Percentiles rank a stretch among this genome's conserved stretches.
phyloP scores from a whole-genome alignment of 192 early-diverging fungal genomes.

The Coemansia sp. region DNA sequence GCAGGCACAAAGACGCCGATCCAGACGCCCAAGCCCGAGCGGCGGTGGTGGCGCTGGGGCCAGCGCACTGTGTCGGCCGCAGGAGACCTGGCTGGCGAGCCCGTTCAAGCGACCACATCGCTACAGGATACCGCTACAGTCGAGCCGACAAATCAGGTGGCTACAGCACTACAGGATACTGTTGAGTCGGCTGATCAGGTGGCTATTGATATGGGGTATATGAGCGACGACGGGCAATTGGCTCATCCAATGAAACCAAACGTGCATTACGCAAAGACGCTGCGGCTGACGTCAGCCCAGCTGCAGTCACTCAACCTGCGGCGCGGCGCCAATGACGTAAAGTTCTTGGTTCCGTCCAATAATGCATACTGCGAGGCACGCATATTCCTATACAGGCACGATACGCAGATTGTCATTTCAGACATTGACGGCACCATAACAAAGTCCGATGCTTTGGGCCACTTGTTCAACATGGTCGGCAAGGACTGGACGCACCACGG shows the following conservation, averaged over 20 bases:
- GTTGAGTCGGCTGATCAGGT: neutral
- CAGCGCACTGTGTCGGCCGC: conserved; percentile 16
- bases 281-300: conserved; percentile 91
- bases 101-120: neutral
- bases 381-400: conserved; percentile 83
- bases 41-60: conserved; percentile 48
- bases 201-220: conserved; percentile 17
- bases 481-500: conserved; percentile 98
- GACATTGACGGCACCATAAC: conserved; percentile 99
- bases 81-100: neutral
- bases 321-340: conserved; percentile 85
- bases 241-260: conserved; percentile 18
- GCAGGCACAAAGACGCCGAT: neutral
- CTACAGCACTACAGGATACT: neutral
- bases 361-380: conserved; percentile 74
- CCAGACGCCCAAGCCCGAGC: conserved; percentile 17
- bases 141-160: no score
- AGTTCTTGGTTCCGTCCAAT: conserved; percentile 83
- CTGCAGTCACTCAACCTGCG: conserved; percentile 75
- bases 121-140: neutral
- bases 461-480: conserved; percentile 96
- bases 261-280: conserved; percentile 78
- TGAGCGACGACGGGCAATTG: conserved; percentile 36
- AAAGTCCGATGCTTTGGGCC: conserved; percentile 94
- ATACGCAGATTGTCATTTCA: conserved; percentile 89